phyloP scores from a whole-genome alignment of 106 monocot genomes.

The Phalaenopsis aphrodite region DNA sequence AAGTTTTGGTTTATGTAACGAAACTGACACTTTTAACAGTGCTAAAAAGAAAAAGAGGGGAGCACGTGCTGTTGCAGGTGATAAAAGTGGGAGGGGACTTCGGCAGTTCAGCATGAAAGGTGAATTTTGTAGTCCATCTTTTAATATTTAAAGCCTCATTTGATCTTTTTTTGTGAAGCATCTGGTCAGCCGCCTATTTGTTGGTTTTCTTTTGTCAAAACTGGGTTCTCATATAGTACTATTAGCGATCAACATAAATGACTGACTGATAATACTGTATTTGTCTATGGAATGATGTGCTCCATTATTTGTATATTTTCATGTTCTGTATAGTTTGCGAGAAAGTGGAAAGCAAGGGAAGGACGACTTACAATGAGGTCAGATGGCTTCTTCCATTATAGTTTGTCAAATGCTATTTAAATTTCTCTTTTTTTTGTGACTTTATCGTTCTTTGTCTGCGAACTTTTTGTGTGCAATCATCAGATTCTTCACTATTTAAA shows the following conservation, averaged over 20 bases:
- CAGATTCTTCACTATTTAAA: not conserved
- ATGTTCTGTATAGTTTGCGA: slow-evolving; percentile 48
- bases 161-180: not conserved
- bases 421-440: not conserved
- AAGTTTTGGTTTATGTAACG: not conserved
- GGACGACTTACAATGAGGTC: slow-evolving; percentile 81
- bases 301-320: not conserved
- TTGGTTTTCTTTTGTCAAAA: slow-evolving; percentile 1
- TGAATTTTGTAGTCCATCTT: slow-evolving; percentile 10
- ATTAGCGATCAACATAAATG: not conserved
- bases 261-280: not conserved
- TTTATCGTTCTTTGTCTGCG: not conserved
- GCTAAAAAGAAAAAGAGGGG: slow-evolving; percentile 95
- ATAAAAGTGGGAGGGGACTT: slow-evolving; percentile 88
- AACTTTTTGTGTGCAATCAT: not conserved
- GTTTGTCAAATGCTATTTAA: slow-evolving; percentile 1
- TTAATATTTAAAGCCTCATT: not conserved
- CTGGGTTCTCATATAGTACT: not conserved
- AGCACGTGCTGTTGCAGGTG: slow-evolving; percentile 62
- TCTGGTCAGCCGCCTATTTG: not conserved
- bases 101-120: slow-evolving; percentile 88
- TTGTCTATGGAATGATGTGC: not conserved
- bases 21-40: slow-evolving; percentile 11
- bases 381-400: not conserved
- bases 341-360: slow-evolving; percentile 80